Evolutionary conservation across 2,329 filamentous ascomycete species (phyloP), one percentile per base, ranked within the genome.

Genomic region (Cadophora gregata): DNA sequence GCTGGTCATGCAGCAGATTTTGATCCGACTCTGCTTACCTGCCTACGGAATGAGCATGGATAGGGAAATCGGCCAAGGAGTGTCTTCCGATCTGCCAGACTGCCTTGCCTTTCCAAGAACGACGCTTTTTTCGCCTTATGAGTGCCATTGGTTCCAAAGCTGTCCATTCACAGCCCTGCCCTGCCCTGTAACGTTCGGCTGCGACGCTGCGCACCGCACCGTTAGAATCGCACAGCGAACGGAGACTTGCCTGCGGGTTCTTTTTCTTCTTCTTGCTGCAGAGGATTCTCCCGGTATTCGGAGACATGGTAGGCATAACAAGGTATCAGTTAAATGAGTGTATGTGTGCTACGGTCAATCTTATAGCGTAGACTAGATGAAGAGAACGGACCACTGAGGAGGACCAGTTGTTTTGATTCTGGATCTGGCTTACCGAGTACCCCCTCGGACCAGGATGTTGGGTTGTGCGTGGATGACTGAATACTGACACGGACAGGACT

Each of bases 1-100:
- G 70, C 64, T 72, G 70, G 69, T 64, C 66, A 60, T 72, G 70
- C 70, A 71, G 65, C 36, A 64, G 51, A 59, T 42, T 66, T 21
- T 42, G 38, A 62, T 50, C 64, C 36, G 59, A 36, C n/a, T n/a
- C n/a, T 59, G 58, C 53, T 53, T 64, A 58, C 50, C 27, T 47
- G 31, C 12, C 50, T 47, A n/a, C 45, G 29, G 25, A 36, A 42
- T 45, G 29, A 27, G 55, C 55, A 58, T 36, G 55, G 55, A 38
- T 27, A 60, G n/a, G 29, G 55, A 14, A 21, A 59, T 45, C 24
- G 25, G 53, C 21, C 31, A 58, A 58, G n/a, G 31, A 42, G 31
- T 25, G 53, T 38, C 33, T 38, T 42, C 31, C 55, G 55, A 58
- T 60, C 58, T 31, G 58, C 58, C 58, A 27, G 10, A 53, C 48